Evolutionary conservation across 352 stramenopile species (phyloP).

Genomic region (Phytophthora lateralis): DNA sequence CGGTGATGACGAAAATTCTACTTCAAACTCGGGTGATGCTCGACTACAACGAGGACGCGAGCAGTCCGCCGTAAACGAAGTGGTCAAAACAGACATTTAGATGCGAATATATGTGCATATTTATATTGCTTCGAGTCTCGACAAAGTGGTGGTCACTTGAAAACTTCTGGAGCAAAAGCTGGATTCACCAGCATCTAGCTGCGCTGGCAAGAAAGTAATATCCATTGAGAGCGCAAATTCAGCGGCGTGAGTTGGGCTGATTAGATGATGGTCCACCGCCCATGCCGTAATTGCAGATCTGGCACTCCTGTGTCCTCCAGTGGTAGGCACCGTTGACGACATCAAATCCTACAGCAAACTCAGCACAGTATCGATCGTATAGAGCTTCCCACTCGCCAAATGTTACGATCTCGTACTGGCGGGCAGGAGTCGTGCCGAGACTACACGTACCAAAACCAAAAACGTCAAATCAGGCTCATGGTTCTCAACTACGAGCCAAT

Average conservation of each 20-base stretch:
- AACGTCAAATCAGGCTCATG: constrained; percentile 1
- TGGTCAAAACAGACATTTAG: background rate
- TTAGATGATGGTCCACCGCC: constrained; percentile 36
- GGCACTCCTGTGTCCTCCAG: constrained; percentile 81
- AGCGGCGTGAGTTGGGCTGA: constrained; percentile 55
- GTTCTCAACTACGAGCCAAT: background rate
- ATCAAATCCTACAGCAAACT: constrained; percentile 85
- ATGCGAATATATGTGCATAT: background rate
- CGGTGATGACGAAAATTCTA: too few relatives aligned
- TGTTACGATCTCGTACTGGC: constrained; percentile 89
- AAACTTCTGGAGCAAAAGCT: background rate
- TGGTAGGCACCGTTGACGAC: constrained; percentile 81
- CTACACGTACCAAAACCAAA: constrained; percentile 27
- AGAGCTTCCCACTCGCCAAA: constrained; percentile 81
- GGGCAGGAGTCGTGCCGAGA: constrained; percentile 51
- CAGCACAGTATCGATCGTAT: constrained; percentile 77
- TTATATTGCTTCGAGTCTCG: constrained; percentile 4
- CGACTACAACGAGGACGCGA: too few relatives aligned
- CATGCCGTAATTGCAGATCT: constrained; percentile 84
- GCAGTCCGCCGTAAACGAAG: background rate
- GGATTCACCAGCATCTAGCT: background rate
- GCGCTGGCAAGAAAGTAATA: background rate
- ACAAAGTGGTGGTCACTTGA: constrained; percentile 1
- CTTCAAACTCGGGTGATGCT: too few relatives aligned
- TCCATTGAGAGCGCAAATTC: constrained; percentile 15